Evolutionary conservation across 345 rosid species (phyloP), one percentile per base, ranked within the genome.

Genomic region (Pugionium cornutum): DNA sequence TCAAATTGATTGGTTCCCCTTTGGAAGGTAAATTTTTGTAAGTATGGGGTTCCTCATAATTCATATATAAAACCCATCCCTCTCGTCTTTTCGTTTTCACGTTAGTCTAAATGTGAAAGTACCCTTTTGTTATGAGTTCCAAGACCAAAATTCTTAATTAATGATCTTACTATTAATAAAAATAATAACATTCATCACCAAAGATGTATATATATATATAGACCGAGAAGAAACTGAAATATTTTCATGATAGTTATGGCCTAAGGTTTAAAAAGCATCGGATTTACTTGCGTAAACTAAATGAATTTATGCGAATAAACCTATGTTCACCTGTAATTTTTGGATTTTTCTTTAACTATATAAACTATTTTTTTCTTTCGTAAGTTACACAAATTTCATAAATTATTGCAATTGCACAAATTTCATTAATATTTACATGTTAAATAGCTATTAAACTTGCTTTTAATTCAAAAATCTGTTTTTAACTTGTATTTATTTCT

Each of bases 11-110:
- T 74, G 77, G 18, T 74, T 74, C 57, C 46, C 52, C 68, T 74
- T 46, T 67, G 58, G 18, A 67, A 46, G 73, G 73, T 28, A 67
- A 18, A 53, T 2, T 66, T 55, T 58, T 43, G 57, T 30, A 73
- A 60, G 72, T 59, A 73, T 73, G 76, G 72, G 72, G 43, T 52
- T 73, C 57, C 36, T 72, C 66, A 73, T 72, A 4, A 53, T 56
- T 71, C 64, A 56, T 36, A 30, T 18, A 18, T 18, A 18, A 18
- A 44, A 58, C 72, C 76, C 72, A 66, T 66, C 62, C 76, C 67
- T 66, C 67, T 73, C 50, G 48, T 59, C 18, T 66, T 57, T 58
- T 56, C 45, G 30, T 36, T 55, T 72, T 64, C 58, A 62, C 69
- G 57, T 71, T 56, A 64, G 70, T 72, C 76, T 59, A 64, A 64